Conservation (phyloP, 495 filamentous ascomycete genomes). For the Aspergillus asperescens region DNA sequence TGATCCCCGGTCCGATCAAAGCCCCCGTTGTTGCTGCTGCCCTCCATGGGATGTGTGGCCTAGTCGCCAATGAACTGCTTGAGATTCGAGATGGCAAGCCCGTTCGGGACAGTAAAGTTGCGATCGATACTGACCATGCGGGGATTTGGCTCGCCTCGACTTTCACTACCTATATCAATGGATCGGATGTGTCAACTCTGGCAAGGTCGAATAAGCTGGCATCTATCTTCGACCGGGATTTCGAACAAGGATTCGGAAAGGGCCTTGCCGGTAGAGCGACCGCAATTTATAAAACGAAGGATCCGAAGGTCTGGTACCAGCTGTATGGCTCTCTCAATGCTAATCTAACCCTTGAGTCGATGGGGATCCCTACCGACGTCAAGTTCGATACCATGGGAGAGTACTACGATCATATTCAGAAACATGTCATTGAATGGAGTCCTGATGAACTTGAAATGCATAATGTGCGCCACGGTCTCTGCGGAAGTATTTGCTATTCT, state of each 20-base stretch:
- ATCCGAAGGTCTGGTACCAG: constrained; percentile 28
- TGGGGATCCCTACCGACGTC: constrained; percentile 26
- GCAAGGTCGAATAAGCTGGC: constrained; percentile 13
- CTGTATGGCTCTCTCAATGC: constrained; percentile 31
- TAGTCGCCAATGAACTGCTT: constrained; percentile 27
- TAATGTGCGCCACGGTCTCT: constrained; percentile 26
- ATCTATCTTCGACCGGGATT: constrained; percentile 16
- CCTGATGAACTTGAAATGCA: constrained; percentile 34
- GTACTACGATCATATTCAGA: constrained; percentile 22
- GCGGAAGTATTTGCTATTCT: constrained; percentile 32
- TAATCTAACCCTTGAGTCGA: constrained; percentile 14
- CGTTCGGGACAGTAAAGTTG: constrained; percentile 10
- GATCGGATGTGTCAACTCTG: constrained; percentile 15
- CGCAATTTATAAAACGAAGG: constrained; percentile 27
- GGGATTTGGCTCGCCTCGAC: constrained; percentile 26
- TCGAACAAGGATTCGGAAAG: constrained; percentile 23
- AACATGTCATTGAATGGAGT: constrained; percentile 24
- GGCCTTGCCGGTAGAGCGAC: constrained; percentile 20
- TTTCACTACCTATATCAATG: constrained; percentile 20
- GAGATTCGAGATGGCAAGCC: constrained; percentile 22
- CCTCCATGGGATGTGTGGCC: constrained; percentile 27
- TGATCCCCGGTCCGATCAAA: constrained; percentile 28
- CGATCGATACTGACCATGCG: constrained; percentile 28
- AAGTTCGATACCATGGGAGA: constrained; percentile 14
- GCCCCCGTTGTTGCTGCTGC: constrained; percentile 24